A percentile compares a stretch with the other conserved stretches of the same genome.
These are phyloP conservation scores for Aspergillus pseudonomiae DNA, from an alignment of 2,329 filamentous ascomycete genomes.

Conservation along the genomic window DNA sequence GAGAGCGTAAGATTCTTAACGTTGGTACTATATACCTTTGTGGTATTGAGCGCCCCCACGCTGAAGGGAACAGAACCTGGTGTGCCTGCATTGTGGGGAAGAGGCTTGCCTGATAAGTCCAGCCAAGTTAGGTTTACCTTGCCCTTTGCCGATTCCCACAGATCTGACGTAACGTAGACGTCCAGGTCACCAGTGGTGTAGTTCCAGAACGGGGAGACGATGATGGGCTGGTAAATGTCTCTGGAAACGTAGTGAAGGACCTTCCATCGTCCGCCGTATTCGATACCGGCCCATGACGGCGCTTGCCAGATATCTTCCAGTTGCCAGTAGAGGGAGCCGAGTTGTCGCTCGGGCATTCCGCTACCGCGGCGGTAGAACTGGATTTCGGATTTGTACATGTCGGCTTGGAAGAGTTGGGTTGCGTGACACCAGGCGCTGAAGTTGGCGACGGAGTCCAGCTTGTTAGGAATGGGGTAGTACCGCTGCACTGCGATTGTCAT, in stretches of 20 bases:
- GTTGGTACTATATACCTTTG: constrained; percentile 47
- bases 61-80: constrained; percentile 41
- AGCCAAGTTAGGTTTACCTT: constrained; percentile 56
- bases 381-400: constrained; percentile 64
- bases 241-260: constrained; percentile 61
- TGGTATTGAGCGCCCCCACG: constrained; percentile 58
- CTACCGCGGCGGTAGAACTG: constrained; percentile 64
- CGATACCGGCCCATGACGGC: constrained; percentile 65
- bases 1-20: constrained; percentile 38
- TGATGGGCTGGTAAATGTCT: constrained; percentile 61
- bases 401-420: constrained; percentile 67
- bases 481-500: constrained; percentile 60
- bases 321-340: constrained; percentile 67
- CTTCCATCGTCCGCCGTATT: constrained; percentile 67
- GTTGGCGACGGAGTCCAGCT: constrained; percentile 57
- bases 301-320: constrained; percentile 68
- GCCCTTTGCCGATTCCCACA: constrained; percentile 55
- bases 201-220: constrained; percentile 62
- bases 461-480: constrained; percentile 62
- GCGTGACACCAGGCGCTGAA: constrained; percentile 65
- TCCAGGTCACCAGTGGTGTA: constrained; percentile 53
- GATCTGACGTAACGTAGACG: constrained; percentile 60
- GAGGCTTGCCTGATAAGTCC: constrained; percentile 50
- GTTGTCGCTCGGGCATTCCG: constrained; percentile 59
- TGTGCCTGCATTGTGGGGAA: constrained; percentile 42